Evolutionary conservation across 192 early-diverging fungal species (phyloP).

Genomic region (Podila epicladia): DNA sequence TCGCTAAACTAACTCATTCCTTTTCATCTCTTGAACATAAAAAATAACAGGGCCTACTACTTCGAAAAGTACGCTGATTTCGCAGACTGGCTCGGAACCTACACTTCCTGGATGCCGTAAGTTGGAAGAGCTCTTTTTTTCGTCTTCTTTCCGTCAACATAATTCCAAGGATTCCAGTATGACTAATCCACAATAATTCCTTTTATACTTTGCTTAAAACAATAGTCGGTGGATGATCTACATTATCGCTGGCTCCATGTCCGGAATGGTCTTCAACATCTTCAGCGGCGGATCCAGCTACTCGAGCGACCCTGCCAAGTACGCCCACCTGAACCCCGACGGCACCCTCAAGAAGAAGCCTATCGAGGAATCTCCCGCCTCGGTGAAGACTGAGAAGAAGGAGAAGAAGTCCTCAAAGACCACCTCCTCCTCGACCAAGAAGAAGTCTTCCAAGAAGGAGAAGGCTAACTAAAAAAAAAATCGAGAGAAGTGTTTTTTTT

Average conservation of each 20-base stretch:
- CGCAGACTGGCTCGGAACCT: conserved; percentile 22
- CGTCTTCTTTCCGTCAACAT: background rate
- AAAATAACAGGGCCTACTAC: conserved; percentile 8
- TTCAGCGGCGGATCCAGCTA: conserved; percentile 50
- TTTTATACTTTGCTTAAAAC: too few relatives aligned
- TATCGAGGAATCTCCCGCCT: background rate
- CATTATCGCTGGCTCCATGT: conserved; percentile 41
- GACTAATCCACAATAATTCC: too few relatives aligned
- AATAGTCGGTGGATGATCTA: conserved; percentile 23
- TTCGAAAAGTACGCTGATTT: conserved; percentile 37
- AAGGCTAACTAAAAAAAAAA: background rate
- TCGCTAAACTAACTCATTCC: too few relatives aligned
- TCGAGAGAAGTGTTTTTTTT: background rate
- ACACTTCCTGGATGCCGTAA: conserved; percentile 53
- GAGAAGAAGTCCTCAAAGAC: conserved; percentile 12
- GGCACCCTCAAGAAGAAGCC: conserved; percentile 34
- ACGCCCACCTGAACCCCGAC: conserved; percentile 45
- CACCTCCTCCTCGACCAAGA: conserved; percentile 35
- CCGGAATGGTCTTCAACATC: conserved; percentile 35
- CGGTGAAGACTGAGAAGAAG: background rate
- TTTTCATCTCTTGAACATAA: background rate
- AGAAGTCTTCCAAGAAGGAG: conserved; percentile 44
- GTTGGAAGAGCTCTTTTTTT: background rate
- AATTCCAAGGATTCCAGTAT: too few relatives aligned
- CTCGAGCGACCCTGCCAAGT: conserved; percentile 40